Evolutionary conservation across 208 protist genomes (phyloP).

Genomic region (Crithidia expoeki): DNA sequence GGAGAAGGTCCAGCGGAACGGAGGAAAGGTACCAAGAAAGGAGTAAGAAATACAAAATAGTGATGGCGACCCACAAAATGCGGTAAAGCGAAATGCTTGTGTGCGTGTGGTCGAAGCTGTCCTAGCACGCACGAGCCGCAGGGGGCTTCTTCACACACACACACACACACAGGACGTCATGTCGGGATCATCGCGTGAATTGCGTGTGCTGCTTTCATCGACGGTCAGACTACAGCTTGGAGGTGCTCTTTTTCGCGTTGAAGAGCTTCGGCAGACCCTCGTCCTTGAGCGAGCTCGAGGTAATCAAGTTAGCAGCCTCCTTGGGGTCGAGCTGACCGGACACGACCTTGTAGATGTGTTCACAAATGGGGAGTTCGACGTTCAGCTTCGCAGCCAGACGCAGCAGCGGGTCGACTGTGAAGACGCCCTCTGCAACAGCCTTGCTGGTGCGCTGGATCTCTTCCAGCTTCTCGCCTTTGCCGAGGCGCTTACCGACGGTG

Average conservation of each 20-base stretch:
- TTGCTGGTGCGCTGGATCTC: slow-evolving; percentile 62
- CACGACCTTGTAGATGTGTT: slow-evolving; percentile 68
- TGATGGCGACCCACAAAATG: too few species aligned
- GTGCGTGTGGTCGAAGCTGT: too few species aligned
- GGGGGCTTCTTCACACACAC: too few species aligned
- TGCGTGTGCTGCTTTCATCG: not conserved
- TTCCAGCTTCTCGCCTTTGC: slow-evolving; percentile 64
- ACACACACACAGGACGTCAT: too few species aligned
- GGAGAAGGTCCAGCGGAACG: too few species aligned
- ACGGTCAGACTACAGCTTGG: slow-evolving; percentile 41
- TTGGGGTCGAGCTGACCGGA: slow-evolving; percentile 49
- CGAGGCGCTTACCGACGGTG: slow-evolving; percentile 80
- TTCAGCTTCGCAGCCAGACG: slow-evolving; percentile 49
- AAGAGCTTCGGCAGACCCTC: slow-evolving; percentile 56
- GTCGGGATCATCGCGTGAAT: too few species aligned
- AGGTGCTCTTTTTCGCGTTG: slow-evolving; percentile 14
- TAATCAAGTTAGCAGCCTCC: slow-evolving; percentile 29
- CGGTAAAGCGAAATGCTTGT: too few species aligned
- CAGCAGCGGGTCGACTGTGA: slow-evolving; percentile 70
- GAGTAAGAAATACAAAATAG: too few species aligned
- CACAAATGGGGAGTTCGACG: slow-evolving; percentile 64
- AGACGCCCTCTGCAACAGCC: slow-evolving; percentile 79
- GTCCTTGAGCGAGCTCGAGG: slow-evolving; percentile 38
- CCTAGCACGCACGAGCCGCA: too few species aligned
- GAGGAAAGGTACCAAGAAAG: too few species aligned